phyloP scores from a whole-genome alignment of 2,329 filamentous ascomycete genomes.

The Mycocentrospora acerina region DNA sequence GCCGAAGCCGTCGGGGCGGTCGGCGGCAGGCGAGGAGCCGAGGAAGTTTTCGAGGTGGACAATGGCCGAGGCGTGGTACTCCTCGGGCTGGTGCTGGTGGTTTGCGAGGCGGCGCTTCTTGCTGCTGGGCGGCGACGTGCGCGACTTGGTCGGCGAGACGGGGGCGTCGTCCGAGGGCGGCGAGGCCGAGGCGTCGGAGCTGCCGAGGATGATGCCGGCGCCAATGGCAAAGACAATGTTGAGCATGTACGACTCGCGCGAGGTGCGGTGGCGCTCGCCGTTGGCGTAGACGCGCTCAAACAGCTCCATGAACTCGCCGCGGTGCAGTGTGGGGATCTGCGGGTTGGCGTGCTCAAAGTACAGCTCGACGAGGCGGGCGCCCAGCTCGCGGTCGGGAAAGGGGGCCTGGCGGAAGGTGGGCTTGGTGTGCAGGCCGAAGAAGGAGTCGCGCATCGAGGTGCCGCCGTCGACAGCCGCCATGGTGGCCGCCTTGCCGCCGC shows the following conservation, averaged over 20 bases:
- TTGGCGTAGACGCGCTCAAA: constrained; percentile 79
- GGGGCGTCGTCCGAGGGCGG: constrained; percentile 31
- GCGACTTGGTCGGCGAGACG: constrained; percentile 26
- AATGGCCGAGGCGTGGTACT: constrained; percentile 94
- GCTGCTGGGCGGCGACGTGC: constrained; percentile 33
- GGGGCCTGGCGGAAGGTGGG: constrained; percentile 82
- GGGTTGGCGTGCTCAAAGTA: constrained; percentile 98
- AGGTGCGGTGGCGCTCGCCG: constrained; percentile 65
- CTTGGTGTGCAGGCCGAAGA: constrained; percentile 93
- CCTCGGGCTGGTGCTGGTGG: constrained; percentile 78
- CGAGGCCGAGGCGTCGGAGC: constrained; percentile 40
- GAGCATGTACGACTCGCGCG: constrained; percentile 85
- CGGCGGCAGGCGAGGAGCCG: constrained; percentile 60
- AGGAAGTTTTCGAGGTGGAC: constrained; percentile 87
- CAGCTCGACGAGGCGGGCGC: constrained; percentile 69
- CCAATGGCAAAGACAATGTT: constrained; percentile 98
- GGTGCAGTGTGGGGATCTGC: constrained; percentile 89
- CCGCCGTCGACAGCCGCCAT: constrained; percentile 57
- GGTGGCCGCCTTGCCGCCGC: constrained; percentile 55
- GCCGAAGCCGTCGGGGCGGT: constrained; percentile 66
- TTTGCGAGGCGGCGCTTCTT: constrained; percentile 45
- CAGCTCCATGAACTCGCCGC: constrained; percentile 84
- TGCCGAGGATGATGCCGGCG: constrained; percentile 81
- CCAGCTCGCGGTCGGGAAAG: constrained; percentile 79
- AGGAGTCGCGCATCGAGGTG: constrained; percentile 89